phyloP scores from a whole-genome alignment of 2,329 filamentous ascomycete species.

The Colletotrichum lupini region DNA sequence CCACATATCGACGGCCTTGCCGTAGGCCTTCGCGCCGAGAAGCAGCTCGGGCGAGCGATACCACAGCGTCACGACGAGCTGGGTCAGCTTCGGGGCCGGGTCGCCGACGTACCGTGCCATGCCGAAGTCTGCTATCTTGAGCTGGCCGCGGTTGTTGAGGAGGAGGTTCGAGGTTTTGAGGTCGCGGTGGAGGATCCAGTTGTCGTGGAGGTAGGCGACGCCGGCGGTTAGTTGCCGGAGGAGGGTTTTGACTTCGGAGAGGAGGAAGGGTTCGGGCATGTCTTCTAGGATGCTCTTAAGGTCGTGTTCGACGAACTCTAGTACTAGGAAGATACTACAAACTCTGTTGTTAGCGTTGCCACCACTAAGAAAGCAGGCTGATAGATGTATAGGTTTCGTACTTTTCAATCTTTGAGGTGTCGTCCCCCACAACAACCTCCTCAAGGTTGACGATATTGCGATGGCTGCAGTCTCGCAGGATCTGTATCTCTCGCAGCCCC shows the following conservation, averaged over 20 bases:
- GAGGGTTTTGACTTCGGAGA: slow-evolving; percentile 92
- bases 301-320: slow-evolving; percentile 98
- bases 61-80: slow-evolving; percentile 96
- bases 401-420: slow-evolving; percentile 64
- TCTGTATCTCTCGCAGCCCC: slow-evolving; percentile 92
- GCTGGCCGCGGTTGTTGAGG: slow-evolving; percentile 91
- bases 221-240: slow-evolving; percentile 85
- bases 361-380: slow-evolving; percentile 48
- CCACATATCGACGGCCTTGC: slow-evolving; percentile 89
- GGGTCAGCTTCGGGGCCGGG: slow-evolving; percentile 82
- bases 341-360: slow-evolving; percentile 35
- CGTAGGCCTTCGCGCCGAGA: slow-evolving; percentile 82
- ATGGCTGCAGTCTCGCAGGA: slow-evolving; percentile 83
- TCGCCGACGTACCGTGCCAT: slow-evolving; percentile 93
- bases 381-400: slow-evolving; percentile 42
- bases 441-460: slow-evolving; percentile 83
- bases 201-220: slow-evolving; percentile 84
- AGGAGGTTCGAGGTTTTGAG: slow-evolving; percentile 94
- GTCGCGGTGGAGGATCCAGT: slow-evolving; percentile 94
- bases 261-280: slow-evolving; percentile 93
- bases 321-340: slow-evolving; percentile 86
- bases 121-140: slow-evolving; percentile 98
- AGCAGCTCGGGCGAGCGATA: slow-evolving; percentile 93
- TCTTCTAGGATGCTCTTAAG: slow-evolving; percentile 92
- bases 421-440: slow-evolving; percentile 85